These are phyloP conservation scores for Backusella parvicylindrica DNA, from an alignment of 192 early-diverging fungal genomes.

Conservation along the genomic window DNA sequence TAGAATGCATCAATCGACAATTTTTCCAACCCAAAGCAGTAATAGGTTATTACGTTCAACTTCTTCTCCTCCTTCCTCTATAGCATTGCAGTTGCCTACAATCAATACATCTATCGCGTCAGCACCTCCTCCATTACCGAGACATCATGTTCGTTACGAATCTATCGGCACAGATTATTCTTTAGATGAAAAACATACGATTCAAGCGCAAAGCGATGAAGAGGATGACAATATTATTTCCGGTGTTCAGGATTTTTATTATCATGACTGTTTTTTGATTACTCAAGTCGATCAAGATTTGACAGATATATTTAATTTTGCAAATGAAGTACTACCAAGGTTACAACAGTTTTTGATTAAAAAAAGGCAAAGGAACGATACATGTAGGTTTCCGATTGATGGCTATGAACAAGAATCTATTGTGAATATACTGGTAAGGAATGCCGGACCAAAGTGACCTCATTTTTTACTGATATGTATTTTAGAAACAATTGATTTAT, in stretches of 20 bases:
- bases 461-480: background rate
- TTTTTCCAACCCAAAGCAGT: background rate
- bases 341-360: slow-evolving; percentile 16
- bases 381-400: slow-evolving; percentile 6
- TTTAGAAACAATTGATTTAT: slow-evolving; percentile 6
- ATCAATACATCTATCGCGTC: background rate
- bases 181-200: background rate
- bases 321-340: slow-evolving; percentile 17
- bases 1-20: background rate
- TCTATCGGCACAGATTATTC: background rate
- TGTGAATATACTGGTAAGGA: slow-evolving; percentile 12
- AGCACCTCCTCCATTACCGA: background rate
- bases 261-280: slow-evolving; percentile 22
- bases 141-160: background rate
- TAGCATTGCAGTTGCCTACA: background rate
- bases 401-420: slow-evolving; percentile 9
- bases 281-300: slow-evolving; percentile 1
- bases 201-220: background rate
- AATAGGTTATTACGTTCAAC: background rate
- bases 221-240: background rate
- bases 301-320: slow-evolving; percentile 11
- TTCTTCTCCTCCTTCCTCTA: too few relatives aligned
- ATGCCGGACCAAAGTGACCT: background rate
- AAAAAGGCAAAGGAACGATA: background rate
- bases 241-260: slow-evolving; percentile 19